Conservation (phyloP, 2,329 filamentous ascomycete species). For the Fusarium irregulare region DNA sequence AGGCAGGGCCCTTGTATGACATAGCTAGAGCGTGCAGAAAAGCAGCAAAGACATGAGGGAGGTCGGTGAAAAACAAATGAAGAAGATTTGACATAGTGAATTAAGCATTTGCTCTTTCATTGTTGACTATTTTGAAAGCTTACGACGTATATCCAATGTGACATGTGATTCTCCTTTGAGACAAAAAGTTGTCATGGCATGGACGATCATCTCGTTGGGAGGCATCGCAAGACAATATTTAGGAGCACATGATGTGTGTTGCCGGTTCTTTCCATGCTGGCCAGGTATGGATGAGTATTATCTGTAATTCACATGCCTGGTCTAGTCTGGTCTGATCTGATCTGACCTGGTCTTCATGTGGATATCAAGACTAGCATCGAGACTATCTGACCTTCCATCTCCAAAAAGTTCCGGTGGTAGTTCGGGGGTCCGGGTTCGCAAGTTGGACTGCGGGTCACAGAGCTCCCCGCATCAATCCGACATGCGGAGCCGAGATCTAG, state of each 20-base stretch:
- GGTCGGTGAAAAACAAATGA: conserved; percentile 13
- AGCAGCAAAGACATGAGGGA: conserved; percentile 22
- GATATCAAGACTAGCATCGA: conserved; percentile 24
- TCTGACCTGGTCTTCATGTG: conserved; percentile 6
- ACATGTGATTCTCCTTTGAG: neutral
- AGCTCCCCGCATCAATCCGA: conserved; percentile 35
- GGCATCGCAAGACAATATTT: no score
- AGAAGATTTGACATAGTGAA: conserved; percentile 22
- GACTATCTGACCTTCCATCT: neutral
- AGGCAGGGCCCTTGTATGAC: conserved; percentile 41
- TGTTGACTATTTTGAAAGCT: neutral
- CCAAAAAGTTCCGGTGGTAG: conserved; percentile 20
- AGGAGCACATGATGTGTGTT: neutral
- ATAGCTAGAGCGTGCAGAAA: conserved; percentile 40
- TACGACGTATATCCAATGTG: neutral
- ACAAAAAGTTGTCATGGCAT: neutral
- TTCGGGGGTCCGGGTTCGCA: conserved; percentile 29
- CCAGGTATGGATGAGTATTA: neutral
- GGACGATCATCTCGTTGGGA: neutral
- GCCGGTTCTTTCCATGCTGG: neutral
- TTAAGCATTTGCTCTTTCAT: conserved; percentile 2
- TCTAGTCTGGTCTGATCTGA: neutral
- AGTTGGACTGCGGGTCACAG: conserved; percentile 32
- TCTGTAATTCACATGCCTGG: neutral
- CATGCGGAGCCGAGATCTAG: conserved; percentile 27